These are phyloP conservation scores for Rhizophora mangle DNA, from an alignment of 345 rosid genomes.

Conservation along the genomic window DNA sequence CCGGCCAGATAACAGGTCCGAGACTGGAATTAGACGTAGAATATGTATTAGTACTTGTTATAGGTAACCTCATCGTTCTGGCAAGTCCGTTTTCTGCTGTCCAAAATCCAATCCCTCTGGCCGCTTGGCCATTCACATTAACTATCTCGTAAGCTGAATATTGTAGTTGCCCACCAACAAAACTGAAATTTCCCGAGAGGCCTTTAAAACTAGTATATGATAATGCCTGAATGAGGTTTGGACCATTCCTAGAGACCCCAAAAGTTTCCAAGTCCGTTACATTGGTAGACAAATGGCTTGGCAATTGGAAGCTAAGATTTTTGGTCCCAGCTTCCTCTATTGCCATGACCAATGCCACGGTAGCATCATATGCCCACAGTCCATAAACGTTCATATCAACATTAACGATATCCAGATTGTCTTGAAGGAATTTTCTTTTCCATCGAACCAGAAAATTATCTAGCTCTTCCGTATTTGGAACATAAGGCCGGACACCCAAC, in stretches of 20 bases:
- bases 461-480: constrained; percentile 18
- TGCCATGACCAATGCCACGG: constrained; percentile 38
- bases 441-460: constrained; percentile 24
- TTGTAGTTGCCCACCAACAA: constrained; percentile 33
- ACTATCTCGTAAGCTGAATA: constrained; percentile 29
- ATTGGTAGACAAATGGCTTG: neutral
- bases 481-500: constrained; percentile 31
- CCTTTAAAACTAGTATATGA: constrained; percentile 29
- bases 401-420: constrained; percentile 14
- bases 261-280: constrained; percentile 17
- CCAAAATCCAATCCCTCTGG: constrained; percentile 38
- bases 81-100: constrained; percentile 15
- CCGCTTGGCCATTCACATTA: constrained; percentile 32
- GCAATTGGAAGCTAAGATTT: constrained; percentile 8
- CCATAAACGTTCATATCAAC: constrained; percentile 21
- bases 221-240: constrained; percentile 17
- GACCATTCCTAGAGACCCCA: constrained; percentile 26
- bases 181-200: constrained; percentile 29
- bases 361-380: constrained; percentile 45
- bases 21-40: constrained; percentile 4
- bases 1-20: constrained; percentile 41
- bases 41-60: neutral
- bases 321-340: constrained; percentile 20
- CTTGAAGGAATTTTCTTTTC: constrained; percentile 23
- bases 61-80: neutral